Base-by-base conservation (phyloP, 192 early-diverging fungal genomes). In the Backusella tuberculispora region DNA sequence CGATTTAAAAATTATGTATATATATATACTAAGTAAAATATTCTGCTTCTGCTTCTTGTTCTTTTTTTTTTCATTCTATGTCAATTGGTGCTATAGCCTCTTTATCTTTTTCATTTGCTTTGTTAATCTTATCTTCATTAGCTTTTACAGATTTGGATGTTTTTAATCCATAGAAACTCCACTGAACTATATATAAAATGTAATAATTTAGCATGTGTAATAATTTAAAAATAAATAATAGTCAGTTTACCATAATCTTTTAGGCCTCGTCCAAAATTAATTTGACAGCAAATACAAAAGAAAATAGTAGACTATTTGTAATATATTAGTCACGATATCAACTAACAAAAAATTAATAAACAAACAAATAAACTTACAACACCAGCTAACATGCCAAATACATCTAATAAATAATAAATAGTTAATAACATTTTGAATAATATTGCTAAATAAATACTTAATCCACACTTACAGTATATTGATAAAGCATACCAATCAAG, bases 231-330 rank as follows among this genome's bases (percentile, higher is more conserved):
- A 12, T 26, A 26, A 12, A 12, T 60, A 34, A 34, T 26, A 60
- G 24, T 24, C 21, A 26, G 1, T 26, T 60, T 60, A 60, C 53
- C 53, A 60, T 60, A 19, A 3, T 60, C 53, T 60, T 60, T 60
- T 60, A 60, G 13, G 4, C 53, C 53, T 60, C 53, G 19, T 26
- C 53, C 53, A 60, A 60, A 60, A 60, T 60, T 60, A 60, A 60
- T 26, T 60, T 26, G 53, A 24, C 53, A 26, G 21, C 53, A 60
- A 9, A 60, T 26, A 1, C 21, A 19, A 12, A 60, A 60, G 53
- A 60, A 60, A 26, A 60, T 60, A 5, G 53, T 60, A 0, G 12
- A 10, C 53, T 60, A 60, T 60, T 60, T 10, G 21, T 9, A 19
- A 34, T 34, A 9, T 10, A 26, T 56, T 53, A 53, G 48, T 6